These are phyloP conservation scores for Debaryomycetaceae sp. DNA, from an alignment of 1,139 yeast species.

Conservation along the genomic window DNA sequence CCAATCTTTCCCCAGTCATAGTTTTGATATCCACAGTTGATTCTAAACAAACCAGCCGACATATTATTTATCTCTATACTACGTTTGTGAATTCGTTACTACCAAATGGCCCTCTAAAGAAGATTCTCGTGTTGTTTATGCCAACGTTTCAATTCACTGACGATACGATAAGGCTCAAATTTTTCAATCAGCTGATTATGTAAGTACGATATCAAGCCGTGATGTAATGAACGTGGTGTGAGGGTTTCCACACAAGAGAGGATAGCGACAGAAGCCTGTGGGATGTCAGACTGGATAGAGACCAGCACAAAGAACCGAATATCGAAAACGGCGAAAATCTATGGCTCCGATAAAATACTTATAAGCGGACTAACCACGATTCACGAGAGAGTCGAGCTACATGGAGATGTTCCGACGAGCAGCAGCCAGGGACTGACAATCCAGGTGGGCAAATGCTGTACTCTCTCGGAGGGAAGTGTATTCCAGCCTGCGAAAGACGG, in stretches of 20 bases:
- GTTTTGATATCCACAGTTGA: slow-evolving; percentile 61
- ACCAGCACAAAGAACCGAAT: slow-evolving; percentile 57
- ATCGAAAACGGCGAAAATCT: slow-evolving; percentile 39
- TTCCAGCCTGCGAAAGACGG: slow-evolving; percentile 21
- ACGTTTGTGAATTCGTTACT: background rate
- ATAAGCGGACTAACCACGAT: slow-evolving; percentile 36
- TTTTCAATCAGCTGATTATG: slow-evolving; percentile 1
- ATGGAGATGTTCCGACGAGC: slow-evolving; percentile 17
- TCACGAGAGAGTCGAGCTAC: slow-evolving; percentile 15
- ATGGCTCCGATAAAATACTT: slow-evolving; percentile 21
- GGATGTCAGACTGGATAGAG: slow-evolving; percentile 33
- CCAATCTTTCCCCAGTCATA: slow-evolving; percentile 91
- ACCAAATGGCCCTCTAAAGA: background rate
- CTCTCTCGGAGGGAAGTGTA: slow-evolving; percentile 24
- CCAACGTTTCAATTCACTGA: background rate
- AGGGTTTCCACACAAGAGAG: too few species aligned
- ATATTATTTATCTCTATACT: slow-evolving; percentile 3
- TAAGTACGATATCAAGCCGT: background rate
- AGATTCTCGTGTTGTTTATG: background rate
- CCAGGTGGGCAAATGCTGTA: slow-evolving; percentile 52
- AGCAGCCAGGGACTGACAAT: slow-evolving; percentile 37
- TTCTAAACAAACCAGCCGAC: slow-evolving; percentile 31
- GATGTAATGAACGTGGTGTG: background rate
- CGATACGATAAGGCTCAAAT: background rate
- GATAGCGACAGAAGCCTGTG: too few species aligned